Base-by-base conservation (phyloP, 164 flowering plant species). In the Aristolochia fimbriata region DNA sequence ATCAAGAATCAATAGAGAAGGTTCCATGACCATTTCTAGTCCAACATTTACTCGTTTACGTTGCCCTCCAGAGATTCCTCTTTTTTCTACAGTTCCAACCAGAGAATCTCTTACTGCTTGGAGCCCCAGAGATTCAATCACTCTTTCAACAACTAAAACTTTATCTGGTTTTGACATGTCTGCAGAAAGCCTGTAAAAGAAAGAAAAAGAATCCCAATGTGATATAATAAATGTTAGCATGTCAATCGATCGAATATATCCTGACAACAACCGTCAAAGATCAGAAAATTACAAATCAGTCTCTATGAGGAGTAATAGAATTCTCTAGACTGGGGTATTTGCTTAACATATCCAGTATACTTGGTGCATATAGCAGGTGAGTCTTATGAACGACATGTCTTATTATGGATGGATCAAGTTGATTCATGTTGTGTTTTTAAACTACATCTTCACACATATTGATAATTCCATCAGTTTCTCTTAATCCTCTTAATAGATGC, bases 31-130 rank as follows among this genome's bases (percentile, higher is more conserved):
- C 98, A 93, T 93, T 80, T 93, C 98, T 62, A 93, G 67, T 23
- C 98, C 98, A 60, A 93, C 98, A 74, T 93, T 93, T 47, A 93
- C 98, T 65, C 98, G 74, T 73, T 93, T 93, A 70, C 96, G 84
- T 73, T 93, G 98, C 60, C 98, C 98, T 65, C 98, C 98, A 67
- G 98, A 93, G 62, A 93, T 93, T 60, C 98, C 98, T 65, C 98
- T 77, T 72, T 86, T 90, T 77, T 93, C 98, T 63, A 93, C 98
- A 43, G 97, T 90, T 56, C 98, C 98, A 60, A 93, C 98, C 54
- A 93, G 70, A 52, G 96, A 93, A 71, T 86, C 94, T 33, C 98
- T 71, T 37, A 90, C 82, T 15, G 76, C 56, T 64, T 90, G 97
- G 59, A 93, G 78, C 50, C 98, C 98, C 64, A 93, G 77, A 17